Evolutionary conservation across 225 moss, liverwort and hornwort species (phyloP).

Genomic region (Thuidium tamariscinum): DNA sequence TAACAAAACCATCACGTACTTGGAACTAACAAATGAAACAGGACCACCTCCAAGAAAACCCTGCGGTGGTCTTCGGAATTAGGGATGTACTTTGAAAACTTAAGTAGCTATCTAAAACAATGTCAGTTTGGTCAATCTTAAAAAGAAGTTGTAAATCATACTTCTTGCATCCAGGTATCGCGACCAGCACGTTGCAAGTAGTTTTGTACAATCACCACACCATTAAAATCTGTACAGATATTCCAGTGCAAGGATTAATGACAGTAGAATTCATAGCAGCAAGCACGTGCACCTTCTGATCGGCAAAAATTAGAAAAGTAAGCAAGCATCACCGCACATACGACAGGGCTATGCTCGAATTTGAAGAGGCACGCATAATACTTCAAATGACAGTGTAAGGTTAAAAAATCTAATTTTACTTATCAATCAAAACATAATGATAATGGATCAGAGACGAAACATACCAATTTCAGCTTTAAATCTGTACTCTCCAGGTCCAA

Average conservation of each 20-base stretch:
- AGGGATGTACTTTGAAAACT: background rate
- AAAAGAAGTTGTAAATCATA: slow-evolving; percentile 6
- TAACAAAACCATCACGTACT: background rate
- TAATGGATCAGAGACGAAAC: background rate
- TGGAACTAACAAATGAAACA: background rate
- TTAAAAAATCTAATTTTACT: background rate
- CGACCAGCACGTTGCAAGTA: slow-evolving; percentile 84
- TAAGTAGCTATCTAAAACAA: background rate
- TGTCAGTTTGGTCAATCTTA: background rate
- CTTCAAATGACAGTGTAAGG: background rate
- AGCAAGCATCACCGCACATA: background rate
- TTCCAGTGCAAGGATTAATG: background rate
- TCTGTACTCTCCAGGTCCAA: slow-evolving; percentile 94
- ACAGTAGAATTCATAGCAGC: background rate
- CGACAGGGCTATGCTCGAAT: background rate
- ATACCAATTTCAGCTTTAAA: slow-evolving; percentile 99
- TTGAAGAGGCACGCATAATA: background rate
- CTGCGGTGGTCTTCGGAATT: background rate
- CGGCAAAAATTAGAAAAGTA: background rate
- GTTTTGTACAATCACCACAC: slow-evolving; percentile 91
- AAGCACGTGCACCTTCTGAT: background rate
- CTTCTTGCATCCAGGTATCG: slow-evolving; percentile 84
- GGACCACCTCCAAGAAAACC: background rate
- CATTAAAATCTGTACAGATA: slow-evolving; percentile 76
- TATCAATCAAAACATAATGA: background rate